A percentile compares a stretch with the other conserved stretches of the same genome.
Conservation (phyloP, 2,329 filamentous ascomycete genomes). For the Apiospora phragmitis region DNA sequence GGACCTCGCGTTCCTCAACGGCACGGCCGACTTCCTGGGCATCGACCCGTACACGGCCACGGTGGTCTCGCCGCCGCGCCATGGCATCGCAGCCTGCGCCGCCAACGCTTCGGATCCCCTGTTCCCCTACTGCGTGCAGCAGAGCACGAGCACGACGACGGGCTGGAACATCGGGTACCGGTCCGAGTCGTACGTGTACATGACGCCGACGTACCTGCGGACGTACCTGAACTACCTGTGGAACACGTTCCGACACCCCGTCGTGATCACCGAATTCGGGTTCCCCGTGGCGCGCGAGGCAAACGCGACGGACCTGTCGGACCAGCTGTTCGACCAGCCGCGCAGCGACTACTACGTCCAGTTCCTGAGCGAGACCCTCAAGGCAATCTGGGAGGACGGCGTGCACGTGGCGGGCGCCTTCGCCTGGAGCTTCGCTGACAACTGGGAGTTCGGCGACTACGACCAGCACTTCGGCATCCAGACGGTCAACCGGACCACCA, state of each 20-base stretch:
- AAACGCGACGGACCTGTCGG: slow-evolving; percentile 39
- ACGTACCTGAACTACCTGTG: slow-evolving; percentile 57
- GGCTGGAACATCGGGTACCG: slow-evolving; percentile 62
- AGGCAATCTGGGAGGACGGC: slow-evolving; percentile 56
- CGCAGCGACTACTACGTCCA: slow-evolving; percentile 55
- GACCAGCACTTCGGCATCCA: slow-evolving; percentile 56
- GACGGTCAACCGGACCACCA: slow-evolving; percentile 53
- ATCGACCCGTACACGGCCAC: slow-evolving; percentile 61
- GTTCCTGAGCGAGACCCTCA: slow-evolving; percentile 55
- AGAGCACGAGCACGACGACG: slow-evolving; percentile 44
- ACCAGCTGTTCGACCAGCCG: slow-evolving; percentile 55
- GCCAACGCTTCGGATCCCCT: slow-evolving; percentile 43
- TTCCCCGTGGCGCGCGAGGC: slow-evolving; percentile 54
- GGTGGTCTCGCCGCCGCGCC: slow-evolving; percentile 48
- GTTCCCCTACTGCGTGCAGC: slow-evolving; percentile 54
- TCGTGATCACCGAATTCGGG: slow-evolving; percentile 56
- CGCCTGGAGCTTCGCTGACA: slow-evolving; percentile 54
- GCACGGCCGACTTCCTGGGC: slow-evolving; percentile 55
- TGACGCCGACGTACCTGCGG: slow-evolving; percentile 58
- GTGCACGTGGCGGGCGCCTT: slow-evolving; percentile 55
- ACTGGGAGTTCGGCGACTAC: slow-evolving; percentile 57
- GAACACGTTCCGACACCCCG: slow-evolving; percentile 55
- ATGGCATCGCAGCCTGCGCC: slow-evolving; percentile 49
- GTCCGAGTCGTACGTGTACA: slow-evolving; percentile 57
- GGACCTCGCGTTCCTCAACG: slow-evolving; percentile 50